Evolutionary conservation across 2,329 filamentous ascomycete genomes (phyloP), one percentile per base, ranked within the genome.

Genomic region (Nemania sp.): DNA sequence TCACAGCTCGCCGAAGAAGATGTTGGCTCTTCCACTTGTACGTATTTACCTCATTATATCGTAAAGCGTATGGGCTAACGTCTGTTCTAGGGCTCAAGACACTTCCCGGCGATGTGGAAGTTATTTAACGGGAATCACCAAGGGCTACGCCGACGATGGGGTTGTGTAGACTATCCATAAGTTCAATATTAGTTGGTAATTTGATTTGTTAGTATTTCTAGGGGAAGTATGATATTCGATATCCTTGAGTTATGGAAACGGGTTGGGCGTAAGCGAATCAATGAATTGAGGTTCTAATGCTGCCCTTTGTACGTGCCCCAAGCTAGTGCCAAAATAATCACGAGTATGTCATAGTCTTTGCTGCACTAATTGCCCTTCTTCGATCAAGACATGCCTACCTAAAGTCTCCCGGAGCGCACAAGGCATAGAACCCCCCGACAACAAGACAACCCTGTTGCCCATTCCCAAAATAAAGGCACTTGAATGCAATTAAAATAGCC

Each of bases 1-100:
- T 0, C 35, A 54, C 63, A 66, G 15, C 24, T 60, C n/a, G 63
- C 63, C 24, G 29, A 61, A n/a, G 63, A 66, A 41, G 63, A 66
- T 20, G 49, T 61, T 13, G 63, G 63, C 13, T 49, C 63, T 54
- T 54, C 47, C 20, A 55, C 56, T 38, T 66, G 62, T 64, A 26
- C 35, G 5, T 29, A 53, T 32, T n/a, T n/a, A 32, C 27, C n/a
- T 18, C 47, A 18, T 43, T 41, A 5, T 43, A 4, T 5, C 5
- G 26, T 22, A 45, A 10, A 32, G 22, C 24, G 45, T 43, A 54
- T 45, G 24, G 43, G 54, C 59, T 62, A 45, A 62, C 10, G n/a
- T 32, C 35, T 45, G 4, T 2, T 7, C 2, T 20, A 62, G 59
- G 59, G 59, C 49, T 62, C 32, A 8, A 62, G 49, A 45, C 49